These are phyloP conservation scores for Cryptococcus maquisensis DNA, from an alignment of 1,284 basidiomycete species.

Conservation along the genomic window DNA sequence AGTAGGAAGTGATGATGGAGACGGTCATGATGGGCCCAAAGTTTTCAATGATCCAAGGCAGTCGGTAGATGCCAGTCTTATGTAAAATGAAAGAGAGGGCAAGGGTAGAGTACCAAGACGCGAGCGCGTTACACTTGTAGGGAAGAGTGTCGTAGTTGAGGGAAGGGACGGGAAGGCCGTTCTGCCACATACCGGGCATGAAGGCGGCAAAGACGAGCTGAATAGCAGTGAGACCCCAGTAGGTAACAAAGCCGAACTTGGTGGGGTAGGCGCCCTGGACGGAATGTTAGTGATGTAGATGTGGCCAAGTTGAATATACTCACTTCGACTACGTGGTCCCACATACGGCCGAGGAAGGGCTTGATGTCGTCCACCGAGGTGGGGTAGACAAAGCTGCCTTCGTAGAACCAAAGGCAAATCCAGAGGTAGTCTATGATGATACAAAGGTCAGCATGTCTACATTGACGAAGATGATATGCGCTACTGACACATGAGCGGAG, in stretches of 20 bases:
- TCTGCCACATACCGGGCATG: constrained; percentile 85
- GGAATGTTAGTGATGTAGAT: not conserved
- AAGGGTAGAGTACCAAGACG: constrained; percentile 82
- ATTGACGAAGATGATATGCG: constrained; percentile 22
- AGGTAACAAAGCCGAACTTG: constrained; percentile 78
- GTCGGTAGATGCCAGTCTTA: constrained; percentile 75
- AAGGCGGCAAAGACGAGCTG: constrained; percentile 86
- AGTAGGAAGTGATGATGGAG: constrained; percentile 86
- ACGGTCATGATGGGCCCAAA: constrained; percentile 96
- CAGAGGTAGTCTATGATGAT: constrained; percentile 99
- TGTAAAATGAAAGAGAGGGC: constrained; percentile 73
- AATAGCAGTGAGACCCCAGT: constrained; percentile 81
- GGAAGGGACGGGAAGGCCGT: constrained; percentile 81
- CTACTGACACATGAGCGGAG: constrained; percentile 52
- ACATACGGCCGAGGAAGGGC: constrained; percentile 80
- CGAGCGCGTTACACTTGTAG: constrained; percentile 95
- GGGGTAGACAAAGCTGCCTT: constrained; percentile 78
- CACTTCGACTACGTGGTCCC: constrained; percentile 72
- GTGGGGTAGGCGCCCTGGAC: constrained; percentile 85
- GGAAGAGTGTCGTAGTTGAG: constrained; percentile 84
- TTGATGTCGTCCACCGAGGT: constrained; percentile 64
- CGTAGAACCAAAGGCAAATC: constrained; percentile 96
- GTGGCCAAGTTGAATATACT: constrained; percentile 23
- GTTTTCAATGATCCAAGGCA: constrained; percentile 94
- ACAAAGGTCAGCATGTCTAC: constrained; percentile 14